These are phyloP conservation scores for Hyaloperonospora brassicae DNA, from an alignment of 352 stramenopile genomes.

Conservation along the genomic window DNA sequence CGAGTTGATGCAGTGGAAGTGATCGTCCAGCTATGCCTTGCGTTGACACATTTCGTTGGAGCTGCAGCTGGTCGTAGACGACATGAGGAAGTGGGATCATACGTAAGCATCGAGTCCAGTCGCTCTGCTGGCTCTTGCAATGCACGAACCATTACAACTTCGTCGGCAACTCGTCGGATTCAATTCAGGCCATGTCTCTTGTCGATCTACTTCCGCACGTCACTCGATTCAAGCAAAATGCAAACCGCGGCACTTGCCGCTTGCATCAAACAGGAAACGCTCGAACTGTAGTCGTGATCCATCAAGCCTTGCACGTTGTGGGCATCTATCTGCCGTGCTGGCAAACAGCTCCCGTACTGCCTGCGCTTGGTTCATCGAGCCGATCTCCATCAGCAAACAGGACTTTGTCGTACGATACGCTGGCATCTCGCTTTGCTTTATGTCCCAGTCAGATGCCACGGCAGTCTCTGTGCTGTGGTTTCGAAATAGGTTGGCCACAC, in stretches of 20 bases:
- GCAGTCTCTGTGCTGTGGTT: neutral
- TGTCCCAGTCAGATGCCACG: neutral
- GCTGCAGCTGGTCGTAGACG: slow-evolving; percentile 73
- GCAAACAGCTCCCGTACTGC: slow-evolving; percentile 41
- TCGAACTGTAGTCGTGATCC: slow-evolving; percentile 19
- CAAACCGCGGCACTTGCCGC: slow-evolving; percentile 30
- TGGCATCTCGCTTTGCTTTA: neutral
- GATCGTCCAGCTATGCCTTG: neutral
- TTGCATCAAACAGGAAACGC: slow-evolving; percentile 35
- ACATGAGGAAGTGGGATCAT: slow-evolving; percentile 80
- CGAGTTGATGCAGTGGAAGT: slow-evolving; percentile 50
- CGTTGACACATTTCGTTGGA: slow-evolving; percentile 31
- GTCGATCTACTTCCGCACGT: slow-evolving; percentile 24
- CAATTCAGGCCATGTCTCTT: too few species aligned
- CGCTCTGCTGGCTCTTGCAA: too few species aligned
- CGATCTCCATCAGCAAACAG: slow-evolving; percentile 50
- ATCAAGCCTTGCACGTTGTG: neutral
- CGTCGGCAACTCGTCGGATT: too few species aligned
- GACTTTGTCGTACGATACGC: neutral
- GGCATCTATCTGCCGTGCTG: neutral
- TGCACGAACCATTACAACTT: too few species aligned
- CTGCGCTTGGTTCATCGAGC: slow-evolving; percentile 42
- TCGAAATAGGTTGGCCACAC: slow-evolving; percentile 30
- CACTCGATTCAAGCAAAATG: neutral
- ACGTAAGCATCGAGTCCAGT: too few species aligned